These are phyloP conservation scores for Knufia petricola DNA, from an alignment of 2,329 filamentous ascomycete species.

Conservation along the genomic window DNA sequence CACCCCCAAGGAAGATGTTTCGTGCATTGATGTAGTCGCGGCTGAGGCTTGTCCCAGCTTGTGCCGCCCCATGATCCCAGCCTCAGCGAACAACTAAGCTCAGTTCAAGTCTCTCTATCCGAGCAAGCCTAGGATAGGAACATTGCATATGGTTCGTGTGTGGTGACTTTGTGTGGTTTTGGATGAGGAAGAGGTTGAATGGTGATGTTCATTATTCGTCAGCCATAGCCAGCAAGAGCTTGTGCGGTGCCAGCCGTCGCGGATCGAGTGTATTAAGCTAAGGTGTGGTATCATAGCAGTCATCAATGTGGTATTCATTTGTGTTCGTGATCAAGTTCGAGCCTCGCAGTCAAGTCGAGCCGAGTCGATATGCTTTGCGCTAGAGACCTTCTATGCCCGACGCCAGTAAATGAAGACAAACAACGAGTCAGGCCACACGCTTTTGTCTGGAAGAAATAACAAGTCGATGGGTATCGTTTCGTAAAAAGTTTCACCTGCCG, in stretches of 20 bases:
- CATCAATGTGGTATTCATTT: conserved; percentile 3
- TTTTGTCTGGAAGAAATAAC: conserved; percentile 4
- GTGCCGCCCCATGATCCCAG: not conserved
- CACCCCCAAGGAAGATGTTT: too few relatives aligned
- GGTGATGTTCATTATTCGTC: conserved; percentile 3
- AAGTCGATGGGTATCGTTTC: conserved; percentile 11
- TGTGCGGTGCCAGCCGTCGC: not conserved
- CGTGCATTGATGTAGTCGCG: not conserved
- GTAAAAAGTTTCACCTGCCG: not conserved
- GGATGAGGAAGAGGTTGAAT: conserved; percentile 3
- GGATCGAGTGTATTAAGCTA: not conserved
- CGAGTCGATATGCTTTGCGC: conserved; percentile 6
- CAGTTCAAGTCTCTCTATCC: not conserved
- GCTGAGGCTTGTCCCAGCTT: not conserved
- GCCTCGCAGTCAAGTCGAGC: not conserved
- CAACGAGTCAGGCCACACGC: conserved; percentile 5
- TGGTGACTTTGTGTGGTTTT: not conserved
- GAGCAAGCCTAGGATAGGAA: not conserved
- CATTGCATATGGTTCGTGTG: not conserved
- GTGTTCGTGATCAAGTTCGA: not conserved
- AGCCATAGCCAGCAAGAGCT: not conserved
- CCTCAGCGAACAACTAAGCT: not conserved
- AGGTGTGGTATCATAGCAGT: conserved; percentile 7
- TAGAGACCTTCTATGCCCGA: conserved; percentile 10
- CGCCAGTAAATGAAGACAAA: conserved; percentile 10